These are phyloP conservation scores for Cladophialophora chaetospira DNA, from an alignment of 2,329 filamentous ascomycete genomes.

Conservation along the genomic window DNA sequence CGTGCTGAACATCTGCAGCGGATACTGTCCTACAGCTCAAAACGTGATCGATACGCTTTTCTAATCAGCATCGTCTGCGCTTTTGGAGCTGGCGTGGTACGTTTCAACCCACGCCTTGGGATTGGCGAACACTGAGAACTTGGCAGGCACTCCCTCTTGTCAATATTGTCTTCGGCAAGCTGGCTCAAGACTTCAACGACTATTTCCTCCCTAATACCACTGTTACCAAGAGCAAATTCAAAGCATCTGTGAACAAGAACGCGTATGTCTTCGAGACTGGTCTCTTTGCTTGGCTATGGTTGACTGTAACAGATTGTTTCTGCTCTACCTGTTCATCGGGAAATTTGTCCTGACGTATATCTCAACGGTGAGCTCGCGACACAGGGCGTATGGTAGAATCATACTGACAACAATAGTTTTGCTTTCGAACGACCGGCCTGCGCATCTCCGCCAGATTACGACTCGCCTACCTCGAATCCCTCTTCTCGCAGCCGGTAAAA, in stretches of 20 bases:
- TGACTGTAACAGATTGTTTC: constrained; percentile 41
- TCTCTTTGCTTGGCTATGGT: neutral
- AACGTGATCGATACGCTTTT: constrained; percentile 26
- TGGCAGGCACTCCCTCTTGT: constrained; percentile 44
- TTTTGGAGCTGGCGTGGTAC: constrained; percentile 29
- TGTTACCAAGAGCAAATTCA: constrained; percentile 52
- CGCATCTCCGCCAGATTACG: constrained; percentile 55
- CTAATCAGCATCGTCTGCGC: constrained; percentile 28
- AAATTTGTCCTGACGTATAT: constrained; percentile 59
- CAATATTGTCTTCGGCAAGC: constrained; percentile 60
- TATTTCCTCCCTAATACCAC: constrained; percentile 54
- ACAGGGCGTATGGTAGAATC: neutral
- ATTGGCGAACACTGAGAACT: neutral
- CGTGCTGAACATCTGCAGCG: constrained; percentile 26
- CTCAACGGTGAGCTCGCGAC: constrained; percentile 51
- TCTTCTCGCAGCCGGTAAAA: constrained; percentile 54
- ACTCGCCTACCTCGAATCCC: constrained; percentile 51
- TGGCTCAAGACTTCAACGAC: constrained; percentile 58
- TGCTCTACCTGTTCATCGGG: constrained; percentile 60
- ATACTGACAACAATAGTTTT: constrained; percentile 39
- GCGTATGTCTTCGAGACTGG: constrained; percentile 33
- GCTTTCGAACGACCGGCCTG: constrained; percentile 53
- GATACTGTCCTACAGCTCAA: constrained; percentile 33
- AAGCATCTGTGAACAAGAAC: constrained; percentile 51
- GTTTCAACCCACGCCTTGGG: neutral